Percentiles rank a stretch among this genome's conserved stretches.
phyloP scores from a whole-genome alignment of 2,329 filamentous ascomycete genomes.

The Lasiodiplodia hormozganensis region DNA sequence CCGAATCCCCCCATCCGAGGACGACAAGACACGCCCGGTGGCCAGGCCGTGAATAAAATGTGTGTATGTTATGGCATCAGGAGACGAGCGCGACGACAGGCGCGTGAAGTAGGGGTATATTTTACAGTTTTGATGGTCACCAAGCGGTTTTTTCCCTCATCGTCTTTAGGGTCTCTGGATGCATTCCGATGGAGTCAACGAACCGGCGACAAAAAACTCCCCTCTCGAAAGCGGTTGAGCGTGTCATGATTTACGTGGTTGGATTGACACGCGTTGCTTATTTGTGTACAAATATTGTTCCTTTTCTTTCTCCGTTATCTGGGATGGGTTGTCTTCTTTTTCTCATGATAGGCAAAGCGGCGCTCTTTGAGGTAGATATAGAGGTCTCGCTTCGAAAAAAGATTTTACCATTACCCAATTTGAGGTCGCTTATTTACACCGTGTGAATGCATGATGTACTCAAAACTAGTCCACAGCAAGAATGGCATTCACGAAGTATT shows the following conservation, averaged over 20 bases:
- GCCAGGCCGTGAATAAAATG: slow-evolving; percentile 6
- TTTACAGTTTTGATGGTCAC: slow-evolving; percentile 2
- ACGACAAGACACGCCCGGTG: slow-evolving; percentile 12
- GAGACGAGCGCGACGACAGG: not conserved
- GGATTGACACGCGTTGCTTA: not conserved
- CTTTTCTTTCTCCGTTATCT: not conserved
- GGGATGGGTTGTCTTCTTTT: slow-evolving; percentile 5
- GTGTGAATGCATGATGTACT: not conserved
- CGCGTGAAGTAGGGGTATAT: not conserved
- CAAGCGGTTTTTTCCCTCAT: not conserved
- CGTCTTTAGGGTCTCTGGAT: slow-evolving; percentile 19
- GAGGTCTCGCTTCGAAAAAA: slow-evolving; percentile 9
- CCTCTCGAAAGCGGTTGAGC: slow-evolving; percentile 15
- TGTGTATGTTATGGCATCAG: slow-evolving; percentile 20
- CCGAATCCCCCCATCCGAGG: slow-evolving; percentile 2
- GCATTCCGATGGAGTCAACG: slow-evolving; percentile 20
- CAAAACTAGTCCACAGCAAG: not conserved
- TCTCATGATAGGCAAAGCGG: slow-evolving; percentile 15
- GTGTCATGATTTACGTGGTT: not conserved
- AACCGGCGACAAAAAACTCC: slow-evolving; percentile 16
- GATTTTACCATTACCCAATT: slow-evolving; percentile 6
- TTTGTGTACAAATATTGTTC: slow-evolving; percentile 21
- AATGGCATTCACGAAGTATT: not conserved
- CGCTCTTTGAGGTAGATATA: slow-evolving; percentile 21
- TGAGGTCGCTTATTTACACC: not conserved